Percentiles rank a stretch among this genome's conserved stretches.
These are phyloP conservation scores for Thermothielavioides terrestris DNA, from an alignment of 495 filamentous ascomycete genomes.

Conservation along the genomic window DNA sequence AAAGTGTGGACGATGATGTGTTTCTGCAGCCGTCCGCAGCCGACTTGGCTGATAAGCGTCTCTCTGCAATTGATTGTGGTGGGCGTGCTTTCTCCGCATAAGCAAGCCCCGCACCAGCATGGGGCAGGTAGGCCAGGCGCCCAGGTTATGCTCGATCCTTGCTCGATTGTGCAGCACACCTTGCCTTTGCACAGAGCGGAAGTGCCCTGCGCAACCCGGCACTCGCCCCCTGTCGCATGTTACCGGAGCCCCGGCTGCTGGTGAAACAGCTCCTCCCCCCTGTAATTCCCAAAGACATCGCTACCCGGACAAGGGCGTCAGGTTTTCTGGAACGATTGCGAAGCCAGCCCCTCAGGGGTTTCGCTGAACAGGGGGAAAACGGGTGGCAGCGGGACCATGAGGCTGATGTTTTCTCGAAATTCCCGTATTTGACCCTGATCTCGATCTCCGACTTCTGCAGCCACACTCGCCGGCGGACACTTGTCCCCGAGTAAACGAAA, in stretches of 20 bases:
- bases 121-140: background rate
- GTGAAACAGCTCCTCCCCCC: constrained; percentile 33
- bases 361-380: constrained; percentile 9
- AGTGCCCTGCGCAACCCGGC: constrained; percentile 24
- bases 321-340: constrained; percentile 32
- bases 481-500: background rate
- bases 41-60: constrained; percentile 16
- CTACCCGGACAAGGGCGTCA: constrained; percentile 24
- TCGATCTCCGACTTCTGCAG: background rate
- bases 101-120: constrained; percentile 7
- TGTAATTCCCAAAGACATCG: constrained; percentile 27
- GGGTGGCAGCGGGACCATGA: constrained; percentile 4
- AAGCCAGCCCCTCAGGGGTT: constrained; percentile 13
- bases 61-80: no score
- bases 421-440: background rate
- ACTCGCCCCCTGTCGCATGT: constrained; percentile 26
- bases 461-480: constrained; percentile 1
- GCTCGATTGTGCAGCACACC: constrained; percentile 8
- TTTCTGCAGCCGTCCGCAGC: constrained; percentile 22
- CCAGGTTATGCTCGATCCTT: constrained; percentile 5
- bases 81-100: constrained; percentile 7
- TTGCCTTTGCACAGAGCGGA: constrained; percentile 11
- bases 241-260: constrained; percentile 28
- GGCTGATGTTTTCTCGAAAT: no score
- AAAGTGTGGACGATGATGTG: background rate